phyloP scores from a whole-genome alignment of 1,284 basidiomycete species.

The Ustilago nuda region DNA sequence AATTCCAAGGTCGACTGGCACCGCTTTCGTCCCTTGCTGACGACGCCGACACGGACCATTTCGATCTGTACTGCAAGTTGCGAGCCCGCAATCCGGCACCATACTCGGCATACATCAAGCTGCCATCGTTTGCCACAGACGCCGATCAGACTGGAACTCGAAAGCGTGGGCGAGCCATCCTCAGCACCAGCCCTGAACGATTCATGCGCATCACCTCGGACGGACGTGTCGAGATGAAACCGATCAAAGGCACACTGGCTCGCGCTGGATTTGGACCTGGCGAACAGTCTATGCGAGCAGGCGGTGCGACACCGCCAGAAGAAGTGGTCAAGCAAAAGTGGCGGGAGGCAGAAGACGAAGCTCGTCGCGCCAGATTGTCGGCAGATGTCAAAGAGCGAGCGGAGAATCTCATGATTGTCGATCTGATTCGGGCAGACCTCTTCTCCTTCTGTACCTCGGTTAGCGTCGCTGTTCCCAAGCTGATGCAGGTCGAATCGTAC shows the following conservation, averaged over 20 bases:
- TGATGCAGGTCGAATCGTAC: conserved; percentile 91
- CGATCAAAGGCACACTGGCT: conserved; percentile 85
- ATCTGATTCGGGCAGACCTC: conserved; percentile 92
- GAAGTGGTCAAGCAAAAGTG: conserved; percentile 45
- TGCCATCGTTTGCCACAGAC: conserved; percentile 73
- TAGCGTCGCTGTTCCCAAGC: conserved; percentile 83
- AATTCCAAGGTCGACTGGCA: conserved; percentile 70
- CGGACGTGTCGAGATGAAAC: conserved; percentile 83
- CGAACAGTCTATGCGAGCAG: conserved; percentile 49
- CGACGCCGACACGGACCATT: conserved; percentile 46
- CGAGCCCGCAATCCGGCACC: conserved; percentile 86
- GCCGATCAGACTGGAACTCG: background rate
- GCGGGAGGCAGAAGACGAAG: conserved; percentile 67
- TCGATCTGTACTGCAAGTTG: conserved; percentile 59
- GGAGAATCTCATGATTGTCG: conserved; percentile 98
- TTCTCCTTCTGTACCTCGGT: conserved; percentile 77
- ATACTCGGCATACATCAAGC: conserved; percentile 83
- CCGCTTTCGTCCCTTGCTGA: conserved; percentile 18
- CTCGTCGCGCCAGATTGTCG: conserved; percentile 72
- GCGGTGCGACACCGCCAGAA: conserved; percentile 16
- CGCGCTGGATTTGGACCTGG: conserved; percentile 62
- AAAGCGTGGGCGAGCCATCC: conserved; percentile 73
- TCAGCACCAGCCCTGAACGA: conserved; percentile 88
- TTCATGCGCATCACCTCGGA: conserved; percentile 86
- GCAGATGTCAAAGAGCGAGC: conserved; percentile 91